phyloP scores from a whole-genome alignment of 2,329 filamentous ascomycete species.

The Lasiodiplodia gonubiensis region DNA sequence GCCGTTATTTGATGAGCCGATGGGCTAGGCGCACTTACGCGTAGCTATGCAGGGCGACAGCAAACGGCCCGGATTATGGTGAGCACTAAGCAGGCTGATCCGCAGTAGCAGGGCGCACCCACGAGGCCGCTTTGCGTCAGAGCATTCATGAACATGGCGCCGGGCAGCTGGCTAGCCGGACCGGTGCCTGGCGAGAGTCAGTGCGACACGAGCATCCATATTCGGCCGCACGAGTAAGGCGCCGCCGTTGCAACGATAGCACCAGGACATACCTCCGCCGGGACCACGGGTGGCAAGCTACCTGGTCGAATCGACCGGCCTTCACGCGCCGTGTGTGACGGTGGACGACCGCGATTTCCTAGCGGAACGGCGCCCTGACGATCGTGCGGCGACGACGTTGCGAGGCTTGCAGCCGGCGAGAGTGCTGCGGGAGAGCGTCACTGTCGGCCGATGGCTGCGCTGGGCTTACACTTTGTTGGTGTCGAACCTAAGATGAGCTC shows the following conservation, averaged over 20 bases:
- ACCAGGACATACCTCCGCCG: neutral
- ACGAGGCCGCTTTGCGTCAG: constrained; percentile 1
- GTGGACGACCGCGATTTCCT: neutral
- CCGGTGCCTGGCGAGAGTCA: constrained; percentile 21
- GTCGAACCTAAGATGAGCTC: constrained; percentile 12
- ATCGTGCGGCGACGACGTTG: neutral
- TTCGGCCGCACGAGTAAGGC: neutral
- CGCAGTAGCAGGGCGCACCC: neutral
- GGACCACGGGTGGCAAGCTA: neutral
- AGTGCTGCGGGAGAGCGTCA: too few relatives aligned
- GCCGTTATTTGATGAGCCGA: neutral
- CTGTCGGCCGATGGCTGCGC: constrained; percentile 3
- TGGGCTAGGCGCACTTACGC: neutral
- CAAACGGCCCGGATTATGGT: neutral
- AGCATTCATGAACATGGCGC: neutral
- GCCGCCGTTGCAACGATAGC: constrained; percentile 1
- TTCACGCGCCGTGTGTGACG: constrained; percentile 6
- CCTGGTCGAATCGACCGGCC: neutral
- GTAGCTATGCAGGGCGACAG: neutral
- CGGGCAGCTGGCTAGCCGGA: constrained; percentile 3
- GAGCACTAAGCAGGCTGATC: constrained; percentile 1
- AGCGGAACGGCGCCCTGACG: neutral
- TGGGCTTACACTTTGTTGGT: too few relatives aligned
- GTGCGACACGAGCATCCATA: constrained; percentile 16
- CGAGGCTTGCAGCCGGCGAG: neutral